Base-by-base conservation (phyloP, 495 filamentous ascomycete species). In the Collariella sp. region DNA sequence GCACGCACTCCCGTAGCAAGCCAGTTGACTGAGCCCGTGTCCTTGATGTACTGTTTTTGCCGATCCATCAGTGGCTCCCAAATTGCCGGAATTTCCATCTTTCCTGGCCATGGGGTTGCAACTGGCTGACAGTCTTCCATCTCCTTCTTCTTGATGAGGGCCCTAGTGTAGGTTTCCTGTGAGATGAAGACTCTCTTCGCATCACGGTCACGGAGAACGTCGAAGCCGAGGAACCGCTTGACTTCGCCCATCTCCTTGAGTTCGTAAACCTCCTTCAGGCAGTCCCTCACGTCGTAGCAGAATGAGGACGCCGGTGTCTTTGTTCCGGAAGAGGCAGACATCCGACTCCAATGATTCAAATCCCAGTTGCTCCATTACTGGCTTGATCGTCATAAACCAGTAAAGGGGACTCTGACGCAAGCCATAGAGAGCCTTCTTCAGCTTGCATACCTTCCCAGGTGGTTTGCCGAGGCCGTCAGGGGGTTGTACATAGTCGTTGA, bases 341-440 rank as follows among this genome's bases (percentile, higher is more conserved):
- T 52, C 40, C 1, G 22, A 11, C 5, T 19, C 6, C 0, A 52
- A 5, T 5, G 33, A 7, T 1, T 46, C 13, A 9, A 52, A 52
- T n/a, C 55, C 42, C 3, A 57, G 12, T 18, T 26, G 24, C 12
- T 48, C 36, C n/a, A 57, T 34, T 0, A 57, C 26, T 3, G 22
- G 55, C 10, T 31, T 23, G 2, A 57, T 11, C 0, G 33, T 52
- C 0, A n/a, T 2, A 12, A 57, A 57, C 54, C 33, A 57, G 54
- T 57, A 57, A 6, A 57, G 24, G 34, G 47, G 1, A n/a, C 40
- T 46, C 12, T 20, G 9, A 9, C 26, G 26, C 9, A 31, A 9
- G 26, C 26, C 9, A 22, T 29, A 1, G 11, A 15, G 19, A 12
- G 47, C 47, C 34, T 46, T 57, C 10, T 49, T 16, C 0, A 57